Base-by-base conservation (phyloP, 441 rosid species). In the Erodium chrysanthum region DNA sequence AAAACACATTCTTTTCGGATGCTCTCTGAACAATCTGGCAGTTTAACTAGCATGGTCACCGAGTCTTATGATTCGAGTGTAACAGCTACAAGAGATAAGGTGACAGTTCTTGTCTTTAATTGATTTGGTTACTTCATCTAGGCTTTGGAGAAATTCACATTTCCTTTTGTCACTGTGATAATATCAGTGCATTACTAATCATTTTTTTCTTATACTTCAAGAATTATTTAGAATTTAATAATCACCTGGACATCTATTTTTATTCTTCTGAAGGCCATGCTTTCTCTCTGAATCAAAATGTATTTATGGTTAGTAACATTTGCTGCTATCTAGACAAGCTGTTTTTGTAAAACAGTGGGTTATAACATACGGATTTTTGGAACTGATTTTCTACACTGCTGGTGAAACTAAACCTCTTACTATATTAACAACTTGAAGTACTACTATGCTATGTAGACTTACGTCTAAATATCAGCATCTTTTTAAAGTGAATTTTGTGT, bases 1-100 rank as follows among this genome's bases (percentile, higher is more conserved):
- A 23, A 77, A 66, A 54, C 83, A 63, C 73, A 73, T 75, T 79
- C 95, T 62, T 93, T 90, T 64, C 74, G 82, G 68, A 77, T 82
- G 67, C 82, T 89, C 27, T 42, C 89, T 18, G 62, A 68, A 20
- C 61, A 20, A 20, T 21, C 3, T 72, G 87, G 72, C 11, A 75
- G 68, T 81, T 73, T 68, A 14, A 67, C 10, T 54, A 54, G 73
- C 44, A 67, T 65, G 66, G 66, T 66, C 29, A 50, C 68, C 65
- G 72, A 70, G 66, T 72, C 70, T 73, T 72, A 77, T 74, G 84
- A 73, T 64, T 58, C 79, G 17, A 68, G 17, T 25, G 18, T 27
- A 40, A 4, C 4, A 29, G 21, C 66, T 56, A 7, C 69, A 64
- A 42, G 60, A 65, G 68, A 29, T 27, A 65, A 48, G 72, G 64